Conservation (phyloP, 768 basidiomycete species). For the Lentinus brumalis region DNA sequence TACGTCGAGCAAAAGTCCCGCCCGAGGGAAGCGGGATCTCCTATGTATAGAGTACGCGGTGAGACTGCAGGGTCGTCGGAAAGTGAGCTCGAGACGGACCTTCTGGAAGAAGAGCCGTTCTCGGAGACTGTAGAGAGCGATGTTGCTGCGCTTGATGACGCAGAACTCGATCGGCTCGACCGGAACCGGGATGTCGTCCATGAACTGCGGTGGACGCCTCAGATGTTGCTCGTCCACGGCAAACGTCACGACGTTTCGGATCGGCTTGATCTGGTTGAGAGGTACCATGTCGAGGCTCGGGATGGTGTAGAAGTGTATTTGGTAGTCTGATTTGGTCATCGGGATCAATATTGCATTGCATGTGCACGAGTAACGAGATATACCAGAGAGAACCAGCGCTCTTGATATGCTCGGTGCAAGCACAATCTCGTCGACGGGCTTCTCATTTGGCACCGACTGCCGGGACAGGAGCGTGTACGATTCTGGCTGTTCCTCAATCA, state of each 20-base stretch:
- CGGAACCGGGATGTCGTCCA: slow-evolving; percentile 39
- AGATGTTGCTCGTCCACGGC: slow-evolving; percentile 82
- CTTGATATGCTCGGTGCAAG: slow-evolving; percentile 76
- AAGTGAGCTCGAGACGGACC: slow-evolving; percentile 38
- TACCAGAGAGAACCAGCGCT: slow-evolving; percentile 77
- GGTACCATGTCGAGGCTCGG: slow-evolving; percentile 79
- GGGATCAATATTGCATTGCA: not conserved
- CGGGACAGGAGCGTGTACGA: slow-evolving; percentile 38
- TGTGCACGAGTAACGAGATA: slow-evolving; percentile 24
- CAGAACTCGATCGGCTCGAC: slow-evolving; percentile 68
- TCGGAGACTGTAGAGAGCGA: slow-evolving; percentile 65
- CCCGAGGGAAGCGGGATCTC: slow-evolving; percentile 71
- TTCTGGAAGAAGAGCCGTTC: slow-evolving; percentile 65
- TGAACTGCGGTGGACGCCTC: slow-evolving; percentile 46
- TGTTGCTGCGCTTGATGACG: slow-evolving; percentile 65
- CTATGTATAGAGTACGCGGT: slow-evolving; percentile 35
- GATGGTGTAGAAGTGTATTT: slow-evolving; percentile 77
- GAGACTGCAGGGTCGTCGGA: not conserved
- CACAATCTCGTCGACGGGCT: slow-evolving; percentile 79
- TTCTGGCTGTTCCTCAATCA: slow-evolving; percentile 20
- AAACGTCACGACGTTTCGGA: slow-evolving; percentile 79
- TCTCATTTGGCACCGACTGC: slow-evolving; percentile 66
- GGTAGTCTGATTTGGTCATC: slow-evolving; percentile 43
- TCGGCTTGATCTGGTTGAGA: slow-evolving; percentile 61
- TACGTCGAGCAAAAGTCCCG: slow-evolving; percentile 59